Conservation (phyloP, 495 filamentous ascomycete genomes). For the Tuber melanosporum region DNA sequence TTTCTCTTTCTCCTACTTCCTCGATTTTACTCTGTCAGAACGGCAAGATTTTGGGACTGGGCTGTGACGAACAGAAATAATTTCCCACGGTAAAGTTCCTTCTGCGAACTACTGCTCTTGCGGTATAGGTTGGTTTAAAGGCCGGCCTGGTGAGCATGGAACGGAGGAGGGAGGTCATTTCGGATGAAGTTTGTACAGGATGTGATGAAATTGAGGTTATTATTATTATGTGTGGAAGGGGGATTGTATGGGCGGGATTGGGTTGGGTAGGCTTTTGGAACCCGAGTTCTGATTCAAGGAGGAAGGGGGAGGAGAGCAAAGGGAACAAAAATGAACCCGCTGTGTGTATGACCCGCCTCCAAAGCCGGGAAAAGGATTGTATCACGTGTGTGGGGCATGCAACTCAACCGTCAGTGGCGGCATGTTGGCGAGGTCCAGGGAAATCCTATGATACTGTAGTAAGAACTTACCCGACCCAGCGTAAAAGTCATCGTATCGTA, state of each 20-base stretch:
- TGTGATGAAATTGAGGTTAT: not conserved
- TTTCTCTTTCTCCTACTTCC: not conserved
- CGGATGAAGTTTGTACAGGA: not conserved
- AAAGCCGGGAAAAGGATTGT: not conserved
- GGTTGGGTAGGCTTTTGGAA: not conserved
- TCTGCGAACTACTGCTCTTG: not conserved
- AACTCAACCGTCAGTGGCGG: not conserved
- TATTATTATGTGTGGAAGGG: not conserved
- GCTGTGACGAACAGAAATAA: not conserved
- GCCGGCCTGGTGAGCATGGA: not conserved
- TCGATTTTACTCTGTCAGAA: not conserved
- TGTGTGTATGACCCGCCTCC: not conserved
- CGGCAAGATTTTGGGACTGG: not conserved
- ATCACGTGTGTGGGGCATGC: not conserved
- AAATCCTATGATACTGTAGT: not conserved
- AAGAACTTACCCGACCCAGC: not conserved
- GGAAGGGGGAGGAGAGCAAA: not conserved
- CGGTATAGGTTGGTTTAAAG: not conserved
- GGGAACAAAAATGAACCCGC: not conserved
- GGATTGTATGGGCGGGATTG: not conserved
- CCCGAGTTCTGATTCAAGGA: not conserved
- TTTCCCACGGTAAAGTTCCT: slow-evolving; percentile 3
- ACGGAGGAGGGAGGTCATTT: slow-evolving; percentile 11
- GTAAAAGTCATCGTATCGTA: not conserved
- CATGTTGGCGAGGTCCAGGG: not conserved